Evolutionary conservation across 805 yeast genomes (phyloP).

Genomic region (Metschnikowia shivogae): DNA sequence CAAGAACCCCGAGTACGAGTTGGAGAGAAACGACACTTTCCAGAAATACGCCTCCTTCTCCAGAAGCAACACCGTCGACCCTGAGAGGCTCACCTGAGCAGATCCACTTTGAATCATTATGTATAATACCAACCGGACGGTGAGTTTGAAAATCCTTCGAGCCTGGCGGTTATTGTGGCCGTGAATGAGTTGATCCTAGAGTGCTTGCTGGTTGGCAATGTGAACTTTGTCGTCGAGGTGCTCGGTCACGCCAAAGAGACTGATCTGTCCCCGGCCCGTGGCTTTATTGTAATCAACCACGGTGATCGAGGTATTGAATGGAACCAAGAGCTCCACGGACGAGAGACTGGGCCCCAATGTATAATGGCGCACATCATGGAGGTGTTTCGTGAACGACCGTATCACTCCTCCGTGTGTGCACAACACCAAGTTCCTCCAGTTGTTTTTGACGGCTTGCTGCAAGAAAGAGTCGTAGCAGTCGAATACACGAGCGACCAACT

Average conservation of each 20-base stretch:
- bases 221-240: slow-evolving; percentile 53
- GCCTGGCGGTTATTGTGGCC: no score
- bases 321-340: slow-evolving; percentile 47
- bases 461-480: slow-evolving; percentile 43
- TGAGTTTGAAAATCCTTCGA: no score
- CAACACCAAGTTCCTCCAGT: slow-evolving; percentile 48
- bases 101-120: not conserved
- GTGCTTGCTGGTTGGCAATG: slow-evolving; percentile 18
- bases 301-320: slow-evolving; percentile 73
- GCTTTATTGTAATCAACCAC: slow-evolving; percentile 52
- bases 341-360: slow-evolving; percentile 35
- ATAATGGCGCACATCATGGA: slow-evolving; percentile 39
- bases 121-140: not conserved
- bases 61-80: slow-evolving; percentile 44
- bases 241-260: slow-evolving; percentile 58
- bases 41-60: slow-evolving; percentile 58
- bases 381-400: slow-evolving; percentile 51
- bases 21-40: slow-evolving; percentile 61
- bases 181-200: not conserved
- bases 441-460: slow-evolving; percentile 29
- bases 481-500: slow-evolving; percentile 47
- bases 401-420: slow-evolving; percentile 84
- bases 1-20: slow-evolving; percentile 58
- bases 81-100: slow-evolving; percentile 13
- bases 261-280: slow-evolving; percentile 41